Conservation (phyloP, 768 basidiomycete genomes). For the Russula brevipes region DNA sequence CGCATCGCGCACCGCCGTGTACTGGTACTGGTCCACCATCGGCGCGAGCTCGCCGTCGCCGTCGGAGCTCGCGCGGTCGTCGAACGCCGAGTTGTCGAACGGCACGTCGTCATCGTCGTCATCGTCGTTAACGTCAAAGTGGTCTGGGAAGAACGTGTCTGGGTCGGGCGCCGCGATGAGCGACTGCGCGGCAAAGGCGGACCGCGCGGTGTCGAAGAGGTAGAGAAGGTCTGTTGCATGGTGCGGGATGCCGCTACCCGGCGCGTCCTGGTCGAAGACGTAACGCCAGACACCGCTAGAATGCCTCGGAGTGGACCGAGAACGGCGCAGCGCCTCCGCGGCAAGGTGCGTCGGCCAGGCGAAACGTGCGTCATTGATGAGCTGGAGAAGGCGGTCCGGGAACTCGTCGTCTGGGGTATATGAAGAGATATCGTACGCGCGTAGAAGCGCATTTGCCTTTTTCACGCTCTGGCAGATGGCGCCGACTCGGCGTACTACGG, state of each 20-base stretch:
- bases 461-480: slow-evolving; percentile 67
- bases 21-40: slow-evolving; percentile 62
- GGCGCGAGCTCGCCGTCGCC: slow-evolving; percentile 53
- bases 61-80: slow-evolving; percentile 27
- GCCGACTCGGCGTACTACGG: slow-evolving; percentile 60
- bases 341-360: slow-evolving; percentile 74
- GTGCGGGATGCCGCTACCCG: slow-evolving; percentile 57
- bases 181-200: slow-evolving; percentile 30
- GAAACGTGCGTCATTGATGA: slow-evolving; percentile 68
- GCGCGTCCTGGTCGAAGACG: slow-evolving; percentile 78
- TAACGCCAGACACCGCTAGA: slow-evolving; percentile 69
- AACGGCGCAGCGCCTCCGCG: slow-evolving; percentile 32
- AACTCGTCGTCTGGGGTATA: slow-evolving; percentile 63
- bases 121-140: slow-evolving; percentile 25
- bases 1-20: slow-evolving; percentile 59
- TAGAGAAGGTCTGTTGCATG: slow-evolving; percentile 71
- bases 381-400: slow-evolving; percentile 60
- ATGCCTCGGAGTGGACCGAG: neutral
- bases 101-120: slow-evolving; percentile 35
- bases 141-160: slow-evolving; percentile 32
- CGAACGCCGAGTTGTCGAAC: slow-evolving; percentile 29
- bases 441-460: slow-evolving; percentile 56
- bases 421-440: slow-evolving; percentile 64
- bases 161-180: slow-evolving; percentile 27
- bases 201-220: slow-evolving; percentile 70